Evolutionary conservation across 2,329 filamentous ascomycete species (phyloP).

Genomic region (Sarocladium kiliense): DNA sequence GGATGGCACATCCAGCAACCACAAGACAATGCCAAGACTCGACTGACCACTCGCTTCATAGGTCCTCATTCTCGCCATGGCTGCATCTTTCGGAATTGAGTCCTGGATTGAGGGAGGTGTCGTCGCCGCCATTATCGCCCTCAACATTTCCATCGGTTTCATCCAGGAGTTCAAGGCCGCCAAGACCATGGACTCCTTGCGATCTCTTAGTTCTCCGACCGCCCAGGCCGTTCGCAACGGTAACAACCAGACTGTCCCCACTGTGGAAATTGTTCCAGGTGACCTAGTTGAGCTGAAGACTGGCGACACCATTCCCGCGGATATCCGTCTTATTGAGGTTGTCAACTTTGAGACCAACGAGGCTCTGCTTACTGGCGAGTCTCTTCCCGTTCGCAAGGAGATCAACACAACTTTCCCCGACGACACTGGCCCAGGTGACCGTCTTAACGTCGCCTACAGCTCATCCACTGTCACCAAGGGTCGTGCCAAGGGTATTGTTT

Average conservation of each 20-base stretch:
- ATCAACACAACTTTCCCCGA: constrained; percentile 32
- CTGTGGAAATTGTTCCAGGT: constrained; percentile 45
- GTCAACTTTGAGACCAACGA: constrained; percentile 63
- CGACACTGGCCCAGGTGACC: constrained; percentile 40
- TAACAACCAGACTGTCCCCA: constrained; percentile 24
- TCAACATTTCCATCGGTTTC: constrained; percentile 47
- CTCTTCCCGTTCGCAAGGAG: constrained; percentile 48
- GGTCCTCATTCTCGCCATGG: constrained; percentile 57
- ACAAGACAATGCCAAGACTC: constrained; percentile 2
- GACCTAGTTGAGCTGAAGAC: constrained; percentile 45
- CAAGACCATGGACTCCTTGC: constrained; percentile 35
- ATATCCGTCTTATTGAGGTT: constrained; percentile 45
- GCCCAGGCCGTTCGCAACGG: constrained; percentile 33
- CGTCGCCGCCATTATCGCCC: constrained; percentile 44
- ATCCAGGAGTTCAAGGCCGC: constrained; percentile 36
- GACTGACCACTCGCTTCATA: constrained; percentile 10
- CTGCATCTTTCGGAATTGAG: constrained; percentile 42
- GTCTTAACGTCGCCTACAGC: constrained; percentile 54
- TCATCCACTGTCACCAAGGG: constrained; percentile 55
- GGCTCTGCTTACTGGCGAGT: constrained; percentile 56
- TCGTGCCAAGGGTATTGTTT: constrained; percentile 52
- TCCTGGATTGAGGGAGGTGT: constrained; percentile 50
- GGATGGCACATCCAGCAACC: background rate
- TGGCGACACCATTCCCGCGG: constrained; percentile 53
- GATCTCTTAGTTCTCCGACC: constrained; percentile 29